Base-by-base conservation (phyloP, 768 basidiomycete species). In the Chlorophyllum brunneum region DNA sequence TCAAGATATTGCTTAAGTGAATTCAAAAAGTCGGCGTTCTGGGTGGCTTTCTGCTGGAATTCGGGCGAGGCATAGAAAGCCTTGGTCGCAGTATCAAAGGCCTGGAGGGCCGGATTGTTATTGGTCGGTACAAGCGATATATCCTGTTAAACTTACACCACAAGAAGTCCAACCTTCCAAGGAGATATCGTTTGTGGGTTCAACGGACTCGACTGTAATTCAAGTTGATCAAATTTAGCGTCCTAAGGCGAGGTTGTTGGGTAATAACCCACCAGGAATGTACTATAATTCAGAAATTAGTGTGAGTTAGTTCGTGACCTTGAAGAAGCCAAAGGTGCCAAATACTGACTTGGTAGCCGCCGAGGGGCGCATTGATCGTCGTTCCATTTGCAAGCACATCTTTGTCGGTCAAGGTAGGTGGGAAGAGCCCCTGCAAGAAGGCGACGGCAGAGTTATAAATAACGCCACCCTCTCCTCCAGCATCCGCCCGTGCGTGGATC, bases 151-250 rank as follows among this genome's bases (percentile, higher is more conserved):
- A 61, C 73, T 16, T 45, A 83, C 83, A 37, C 69, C 71, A 61
- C 86, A 89, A 6, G 67, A 66, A n/a, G 80, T 77, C 63, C 72
- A 86, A 20, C 85, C 86, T 57, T 88, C 85, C 15, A 89, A 65
- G 0, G 83, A 80, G 16, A 86, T 67, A 54, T 85, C 80, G 36
- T 83, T 70, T 27, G 75, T 66, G 2, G 85, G 77, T 42, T 86
- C 77, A 10, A 88, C 79, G 7, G 83, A 78, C 52, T 86, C 76
- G 54, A 87, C 84, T 79, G 54, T 22, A 23, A n/a, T 9, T 18
- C n/a, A 10, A 38, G 23, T 42, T 36, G 41, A 7, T n/a, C 30
- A 3, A 45, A 20, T 30, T 30, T n/a, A 6, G 18, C 26, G n/a
- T 18, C 38, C 23, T n/a, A 5, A 3, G 15, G 34, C 29, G 16